Percentiles rank a stretch among this genome's conserved stretches.
phyloP scores from a whole-genome alignment of 805 yeast species.

The Metschnikowia picachoensis region DNA sequence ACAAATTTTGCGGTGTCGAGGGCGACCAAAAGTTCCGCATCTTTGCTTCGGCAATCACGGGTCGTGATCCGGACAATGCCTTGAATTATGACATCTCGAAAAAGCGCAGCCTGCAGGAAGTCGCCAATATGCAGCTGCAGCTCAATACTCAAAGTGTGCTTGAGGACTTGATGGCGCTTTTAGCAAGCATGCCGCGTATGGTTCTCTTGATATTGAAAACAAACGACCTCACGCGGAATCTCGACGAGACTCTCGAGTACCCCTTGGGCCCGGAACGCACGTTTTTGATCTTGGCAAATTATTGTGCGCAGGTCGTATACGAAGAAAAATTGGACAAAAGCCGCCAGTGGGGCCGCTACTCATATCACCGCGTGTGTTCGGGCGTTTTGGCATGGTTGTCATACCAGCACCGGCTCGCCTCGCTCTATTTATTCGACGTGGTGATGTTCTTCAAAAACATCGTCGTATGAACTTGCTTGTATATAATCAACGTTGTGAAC shows the following conservation, averaged over 20 bases:
- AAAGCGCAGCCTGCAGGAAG: constrained; percentile 58
- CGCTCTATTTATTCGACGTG: constrained; percentile 33
- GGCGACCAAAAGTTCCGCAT: constrained; percentile 74
- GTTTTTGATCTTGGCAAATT: constrained; percentile 82
- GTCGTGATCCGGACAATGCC: constrained; percentile 80
- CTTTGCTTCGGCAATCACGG: constrained; percentile 92
- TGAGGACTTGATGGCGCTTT: constrained; percentile 71
- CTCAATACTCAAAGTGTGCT: constrained; percentile 58
- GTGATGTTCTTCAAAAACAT: constrained; percentile 21
- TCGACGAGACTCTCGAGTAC: constrained; percentile 77
- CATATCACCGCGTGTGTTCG: constrained; percentile 18
- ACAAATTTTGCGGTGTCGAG: constrained; percentile 69
- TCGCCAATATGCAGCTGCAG: constrained; percentile 60
- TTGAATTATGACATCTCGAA: constrained; percentile 55
- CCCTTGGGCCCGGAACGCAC: constrained; percentile 88
- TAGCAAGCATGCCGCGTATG: constrained; percentile 77
- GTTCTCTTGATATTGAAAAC: constrained; percentile 87
- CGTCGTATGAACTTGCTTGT: background rate
- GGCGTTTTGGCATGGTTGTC: constrained; percentile 28
- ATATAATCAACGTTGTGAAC: too few species aligned
- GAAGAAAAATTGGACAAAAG: constrained; percentile 54
- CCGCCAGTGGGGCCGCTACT: constrained; percentile 17
- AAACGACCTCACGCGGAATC: constrained; percentile 83
- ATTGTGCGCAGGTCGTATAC: constrained; percentile 79
- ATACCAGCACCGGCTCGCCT: constrained; percentile 30